Evolutionary conservation across 352 stramenopile genomes (phyloP).

Genomic region (Thraustochytrium sp.): DNA sequence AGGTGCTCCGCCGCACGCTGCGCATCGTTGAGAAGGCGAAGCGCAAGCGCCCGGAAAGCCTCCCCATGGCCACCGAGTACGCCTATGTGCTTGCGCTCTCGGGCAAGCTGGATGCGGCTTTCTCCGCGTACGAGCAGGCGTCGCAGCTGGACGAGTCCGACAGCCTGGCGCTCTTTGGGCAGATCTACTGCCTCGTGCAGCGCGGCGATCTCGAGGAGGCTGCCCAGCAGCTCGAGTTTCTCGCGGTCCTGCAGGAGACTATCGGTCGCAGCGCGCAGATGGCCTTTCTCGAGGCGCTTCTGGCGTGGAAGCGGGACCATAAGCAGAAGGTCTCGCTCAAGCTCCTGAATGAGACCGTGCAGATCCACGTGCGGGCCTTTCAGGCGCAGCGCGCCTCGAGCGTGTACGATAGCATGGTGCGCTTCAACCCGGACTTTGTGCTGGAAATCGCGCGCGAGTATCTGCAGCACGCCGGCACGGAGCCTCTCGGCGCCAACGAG

Average conservation of each 20-base stretch:
- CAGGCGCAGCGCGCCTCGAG: neutral
- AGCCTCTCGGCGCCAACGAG: slow-evolving; percentile 11
- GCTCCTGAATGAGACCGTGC: slow-evolving; percentile 65
- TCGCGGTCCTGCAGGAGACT: slow-evolving; percentile 77
- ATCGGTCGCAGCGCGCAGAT: slow-evolving; percentile 66
- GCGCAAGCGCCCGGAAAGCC: neutral
- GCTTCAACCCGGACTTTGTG: slow-evolving; percentile 74
- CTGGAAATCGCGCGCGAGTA: slow-evolving; percentile 74
- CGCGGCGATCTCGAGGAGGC: slow-evolving; percentile 75
- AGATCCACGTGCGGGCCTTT: slow-evolving; percentile 66
- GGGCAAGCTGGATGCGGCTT: slow-evolving; percentile 66
- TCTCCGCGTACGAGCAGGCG: slow-evolving; percentile 74
- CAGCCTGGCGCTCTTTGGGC: slow-evolving; percentile 71
- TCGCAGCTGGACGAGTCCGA: slow-evolving; percentile 76
- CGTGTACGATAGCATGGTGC: slow-evolving; percentile 45
- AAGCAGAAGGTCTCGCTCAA: slow-evolving; percentile 64
- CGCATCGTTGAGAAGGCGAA: slow-evolving; percentile 44
- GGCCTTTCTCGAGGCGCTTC: slow-evolving; percentile 70
- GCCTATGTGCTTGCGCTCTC: slow-evolving; percentile 68
- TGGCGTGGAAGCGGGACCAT: slow-evolving; percentile 70
- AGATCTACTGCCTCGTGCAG: slow-evolving; percentile 86
- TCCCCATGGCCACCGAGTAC: slow-evolving; percentile 53
- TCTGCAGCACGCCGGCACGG: slow-evolving; percentile 36
- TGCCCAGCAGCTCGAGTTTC: slow-evolving; percentile 81
- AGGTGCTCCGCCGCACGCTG: slow-evolving; percentile 43